Percentiles rank a stretch among this genome's conserved stretches.
Conservation (phyloP, 495 filamentous ascomycete genomes). For the Tuber microsphaerosporum region DNA sequence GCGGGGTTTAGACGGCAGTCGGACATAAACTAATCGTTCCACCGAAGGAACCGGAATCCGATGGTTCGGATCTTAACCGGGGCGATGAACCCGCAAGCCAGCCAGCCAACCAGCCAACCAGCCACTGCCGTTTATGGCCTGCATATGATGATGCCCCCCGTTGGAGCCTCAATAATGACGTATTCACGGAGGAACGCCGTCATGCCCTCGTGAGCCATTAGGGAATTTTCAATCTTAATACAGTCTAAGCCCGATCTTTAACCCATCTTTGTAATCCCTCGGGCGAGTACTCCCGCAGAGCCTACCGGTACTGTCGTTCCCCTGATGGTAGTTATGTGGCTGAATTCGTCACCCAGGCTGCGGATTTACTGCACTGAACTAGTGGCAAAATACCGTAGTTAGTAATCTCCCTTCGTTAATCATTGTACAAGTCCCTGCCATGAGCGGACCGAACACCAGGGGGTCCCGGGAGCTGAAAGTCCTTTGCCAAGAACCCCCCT, state of each 20-base stretch:
- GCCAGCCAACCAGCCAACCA: too few species aligned
- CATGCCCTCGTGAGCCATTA: background rate
- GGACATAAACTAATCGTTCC: background rate
- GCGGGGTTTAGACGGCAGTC: background rate
- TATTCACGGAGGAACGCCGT: background rate
- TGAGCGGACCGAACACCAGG: too few species aligned
- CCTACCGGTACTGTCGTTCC: too few species aligned
- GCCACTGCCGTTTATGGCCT: background rate
- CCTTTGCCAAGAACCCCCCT: too few species aligned
- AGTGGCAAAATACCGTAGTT: background rate
- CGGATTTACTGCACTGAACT: background rate
- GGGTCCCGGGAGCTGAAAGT: too few species aligned
- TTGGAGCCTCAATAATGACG: slow-evolving; percentile 1
- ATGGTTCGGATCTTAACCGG: background rate
- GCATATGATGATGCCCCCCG: background rate
- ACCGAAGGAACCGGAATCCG: background rate
- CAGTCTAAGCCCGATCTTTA: background rate
- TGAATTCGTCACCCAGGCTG: background rate
- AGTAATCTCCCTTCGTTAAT: background rate
- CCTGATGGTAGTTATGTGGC: background rate
- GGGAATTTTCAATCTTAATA: background rate
- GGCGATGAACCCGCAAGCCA: too few species aligned
- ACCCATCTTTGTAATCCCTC: too few species aligned
- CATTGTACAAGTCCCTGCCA: too few species aligned
- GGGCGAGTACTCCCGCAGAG: too few species aligned